Evolutionary conservation across 495 filamentous ascomycete genomes (phyloP).

Genomic region (Daldinia concentrica): DNA sequence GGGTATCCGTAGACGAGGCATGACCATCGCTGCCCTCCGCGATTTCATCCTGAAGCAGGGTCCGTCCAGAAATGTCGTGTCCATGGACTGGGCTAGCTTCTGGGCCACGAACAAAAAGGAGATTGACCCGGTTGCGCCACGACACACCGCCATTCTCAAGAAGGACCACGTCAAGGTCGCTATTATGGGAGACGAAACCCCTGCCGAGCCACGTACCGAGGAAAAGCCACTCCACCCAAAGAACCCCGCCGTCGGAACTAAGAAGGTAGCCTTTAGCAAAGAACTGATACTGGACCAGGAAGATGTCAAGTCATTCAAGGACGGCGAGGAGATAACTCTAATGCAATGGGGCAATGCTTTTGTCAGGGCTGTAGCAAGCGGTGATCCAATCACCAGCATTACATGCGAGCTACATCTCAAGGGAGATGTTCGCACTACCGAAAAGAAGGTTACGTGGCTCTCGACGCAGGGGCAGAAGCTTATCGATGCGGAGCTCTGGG

Average conservation of each 20-base stretch:
- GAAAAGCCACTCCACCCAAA: constrained; percentile 88
- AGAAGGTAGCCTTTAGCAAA: constrained; percentile 80
- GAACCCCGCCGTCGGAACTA: constrained; percentile 82
- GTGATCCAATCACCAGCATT: constrained; percentile 69
- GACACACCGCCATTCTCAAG: constrained; percentile 81
- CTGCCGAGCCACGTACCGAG: constrained; percentile 69
- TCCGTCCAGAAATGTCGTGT: constrained; percentile 85
- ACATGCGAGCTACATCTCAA: constrained; percentile 83
- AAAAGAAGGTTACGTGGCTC: constrained; percentile 95
- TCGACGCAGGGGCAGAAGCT: constrained; percentile 76
- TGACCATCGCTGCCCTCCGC: constrained; percentile 87
- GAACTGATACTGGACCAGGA: constrained; percentile 83
- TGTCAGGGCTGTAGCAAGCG: constrained; percentile 66
- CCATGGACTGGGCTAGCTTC: constrained; percentile 89
- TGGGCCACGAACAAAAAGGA: constrained; percentile 97
- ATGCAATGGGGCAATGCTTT: constrained; percentile 97
- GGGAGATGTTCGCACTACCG: constrained; percentile 91
- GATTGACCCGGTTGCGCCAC: constrained; percentile 86
- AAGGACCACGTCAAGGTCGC: constrained; percentile 73
- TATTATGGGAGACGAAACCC: constrained; percentile 69
- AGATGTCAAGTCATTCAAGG: constrained; percentile 81
- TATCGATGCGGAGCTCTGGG: constrained; percentile 83
- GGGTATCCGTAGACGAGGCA: constrained; percentile 86
- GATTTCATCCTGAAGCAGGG: constrained; percentile 96
- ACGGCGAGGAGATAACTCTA: constrained; percentile 90